Evolutionary conservation across 1,139 yeast genomes (phyloP).

Genomic region (Nakaseomyces bracarensis): DNA sequence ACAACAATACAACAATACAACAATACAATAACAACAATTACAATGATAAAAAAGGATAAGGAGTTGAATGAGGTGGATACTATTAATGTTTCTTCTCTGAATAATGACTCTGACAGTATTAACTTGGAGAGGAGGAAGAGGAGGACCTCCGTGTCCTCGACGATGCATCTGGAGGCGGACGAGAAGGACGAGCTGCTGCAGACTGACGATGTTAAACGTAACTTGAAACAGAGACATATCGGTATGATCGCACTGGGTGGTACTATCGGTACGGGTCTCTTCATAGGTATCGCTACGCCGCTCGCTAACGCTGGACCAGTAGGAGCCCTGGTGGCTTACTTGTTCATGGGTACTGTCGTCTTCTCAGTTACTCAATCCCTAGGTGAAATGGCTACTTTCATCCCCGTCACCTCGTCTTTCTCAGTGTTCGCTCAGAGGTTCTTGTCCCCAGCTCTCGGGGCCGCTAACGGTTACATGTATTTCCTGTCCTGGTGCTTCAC

Average conservation of each 20-base stretch:
- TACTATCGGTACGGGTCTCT: conserved; percentile 61
- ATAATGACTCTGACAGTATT: background rate
- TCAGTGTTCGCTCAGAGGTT: conserved; percentile 52
- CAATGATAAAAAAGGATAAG: conserved; percentile 1
- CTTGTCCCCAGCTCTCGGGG: conserved; percentile 52
- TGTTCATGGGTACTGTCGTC: conserved; percentile 59
- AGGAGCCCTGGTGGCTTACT: conserved; percentile 53
- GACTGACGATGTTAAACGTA: conserved; percentile 38
- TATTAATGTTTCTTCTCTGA: background rate
- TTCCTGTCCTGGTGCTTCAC: conserved; percentile 88
- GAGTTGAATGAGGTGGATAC: background rate
- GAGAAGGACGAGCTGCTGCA: conserved; percentile 4
- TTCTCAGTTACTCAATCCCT: conserved; percentile 59
- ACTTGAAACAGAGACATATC: conserved; percentile 50
- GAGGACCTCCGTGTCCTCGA: background rate
- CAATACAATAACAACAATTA: background rate
- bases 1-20: background rate
- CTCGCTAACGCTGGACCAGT: conserved; percentile 63
- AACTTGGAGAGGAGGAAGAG: conserved; percentile 1
- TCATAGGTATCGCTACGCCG: conserved; percentile 50
- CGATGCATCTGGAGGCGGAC: conserved; percentile 3
- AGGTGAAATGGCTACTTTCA: conserved; percentile 70
- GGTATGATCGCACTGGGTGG: conserved; percentile 64
- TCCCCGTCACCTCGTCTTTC: conserved; percentile 63
- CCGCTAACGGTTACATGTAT: conserved; percentile 76